Evolutionary conservation across 768 basidiomycete species (phyloP).

Genomic region (Rhodotorula kratochvilovae): DNA sequence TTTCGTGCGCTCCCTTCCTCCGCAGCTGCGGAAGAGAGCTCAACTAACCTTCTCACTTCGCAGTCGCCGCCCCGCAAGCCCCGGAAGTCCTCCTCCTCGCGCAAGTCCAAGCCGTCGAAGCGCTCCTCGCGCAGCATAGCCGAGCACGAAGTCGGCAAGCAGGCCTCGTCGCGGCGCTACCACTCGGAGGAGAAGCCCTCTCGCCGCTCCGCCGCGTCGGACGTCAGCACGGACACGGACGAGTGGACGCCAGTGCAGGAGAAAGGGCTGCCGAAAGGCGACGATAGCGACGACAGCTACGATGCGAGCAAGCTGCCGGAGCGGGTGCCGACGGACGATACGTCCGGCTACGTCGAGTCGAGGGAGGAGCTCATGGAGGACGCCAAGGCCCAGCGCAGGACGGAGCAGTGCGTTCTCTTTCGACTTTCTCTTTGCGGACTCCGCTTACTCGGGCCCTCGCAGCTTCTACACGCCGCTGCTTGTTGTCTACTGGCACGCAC

Average conservation of each 20-base stretch:
- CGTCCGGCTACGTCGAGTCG: constrained; percentile 23
- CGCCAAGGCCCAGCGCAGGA: constrained; percentile 10
- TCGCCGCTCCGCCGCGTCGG: background rate
- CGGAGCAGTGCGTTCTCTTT: constrained; percentile 14
- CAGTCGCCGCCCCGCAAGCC: background rate
- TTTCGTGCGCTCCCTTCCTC: background rate
- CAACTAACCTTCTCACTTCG: too few species aligned
- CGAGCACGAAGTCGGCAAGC: background rate
- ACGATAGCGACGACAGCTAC: background rate
- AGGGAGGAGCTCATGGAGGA: constrained; percentile 11
- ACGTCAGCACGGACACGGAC: background rate
- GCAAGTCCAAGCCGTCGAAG: background rate
- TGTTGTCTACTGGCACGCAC: background rate
- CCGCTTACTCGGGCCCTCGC: background rate
- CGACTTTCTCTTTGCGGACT: background rate
- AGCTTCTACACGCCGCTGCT: background rate
- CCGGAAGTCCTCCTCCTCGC: background rate
- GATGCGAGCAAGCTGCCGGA: constrained; percentile 21
- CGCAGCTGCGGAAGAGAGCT: too few species aligned
- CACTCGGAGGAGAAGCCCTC: background rate
- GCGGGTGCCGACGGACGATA: constrained; percentile 27
- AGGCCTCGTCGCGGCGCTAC: background rate
- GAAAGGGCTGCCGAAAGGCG: background rate
- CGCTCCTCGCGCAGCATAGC: background rate
- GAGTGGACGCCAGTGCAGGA: background rate